These are phyloP conservation scores for Prunus dulcis DNA, from an alignment of 306 rosid species.

Conservation along the genomic window DNA sequence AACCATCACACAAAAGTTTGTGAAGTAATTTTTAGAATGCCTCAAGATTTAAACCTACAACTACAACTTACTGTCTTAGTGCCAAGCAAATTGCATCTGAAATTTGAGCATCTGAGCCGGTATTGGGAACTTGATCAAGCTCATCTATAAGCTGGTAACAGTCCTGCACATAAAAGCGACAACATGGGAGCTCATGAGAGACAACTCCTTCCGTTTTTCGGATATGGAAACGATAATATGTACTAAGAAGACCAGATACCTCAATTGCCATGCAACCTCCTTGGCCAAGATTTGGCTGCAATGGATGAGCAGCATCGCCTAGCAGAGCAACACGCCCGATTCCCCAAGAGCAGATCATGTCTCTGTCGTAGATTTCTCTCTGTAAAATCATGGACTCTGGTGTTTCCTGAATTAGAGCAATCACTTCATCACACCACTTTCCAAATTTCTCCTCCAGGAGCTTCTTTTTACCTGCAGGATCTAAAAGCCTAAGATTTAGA, in stretches of 20 bases:
- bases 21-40: not conserved
- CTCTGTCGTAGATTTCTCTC: not conserved
- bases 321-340: not conserved
- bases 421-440: not conserved
- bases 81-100: not conserved
- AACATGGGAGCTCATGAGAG: not conserved
- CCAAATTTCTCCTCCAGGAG: not conserved
- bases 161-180: not conserved
- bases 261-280: not conserved
- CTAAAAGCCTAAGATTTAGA: not conserved
- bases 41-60: not conserved
- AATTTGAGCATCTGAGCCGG: not conserved
- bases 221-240: not conserved
- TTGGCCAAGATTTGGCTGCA: not conserved
- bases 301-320: not conserved
- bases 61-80: not conserved
- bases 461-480: not conserved
- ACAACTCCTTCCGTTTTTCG: not conserved
- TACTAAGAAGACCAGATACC: not conserved
- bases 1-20: not conserved
- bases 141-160: not conserved
- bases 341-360: not conserved
- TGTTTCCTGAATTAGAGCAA: not conserved
- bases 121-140: not conserved
- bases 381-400: not conserved